Percentiles rank a stretch among this genome's conserved stretches.
Conservation (phyloP, 169 alveolate genomes). For the Plasmodium sp. region DNA sequence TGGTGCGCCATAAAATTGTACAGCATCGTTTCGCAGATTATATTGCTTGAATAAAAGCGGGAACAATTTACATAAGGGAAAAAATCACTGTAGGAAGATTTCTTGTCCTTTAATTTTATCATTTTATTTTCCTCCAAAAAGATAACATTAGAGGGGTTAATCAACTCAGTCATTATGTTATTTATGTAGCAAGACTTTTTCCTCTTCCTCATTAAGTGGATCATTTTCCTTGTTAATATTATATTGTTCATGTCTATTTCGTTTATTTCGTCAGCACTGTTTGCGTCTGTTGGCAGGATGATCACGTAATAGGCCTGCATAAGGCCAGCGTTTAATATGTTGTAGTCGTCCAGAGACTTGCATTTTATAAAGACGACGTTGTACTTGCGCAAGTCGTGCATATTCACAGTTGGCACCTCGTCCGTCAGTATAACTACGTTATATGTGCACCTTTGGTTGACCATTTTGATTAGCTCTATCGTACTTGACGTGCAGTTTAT, state of each 20-base stretch:
- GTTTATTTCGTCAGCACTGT: slow-evolving; percentile 33
- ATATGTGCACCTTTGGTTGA: slow-evolving; percentile 28
- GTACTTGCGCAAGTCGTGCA: slow-evolving; percentile 17
- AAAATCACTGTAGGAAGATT: slow-evolving; percentile 69
- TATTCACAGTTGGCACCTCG: slow-evolving; percentile 47
- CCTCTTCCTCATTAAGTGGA: slow-evolving; percentile 26
- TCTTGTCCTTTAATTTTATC: slow-evolving; percentile 63
- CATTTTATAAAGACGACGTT: slow-evolving; percentile 64
- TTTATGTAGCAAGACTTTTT: slow-evolving; percentile 39
- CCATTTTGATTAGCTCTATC: slow-evolving; percentile 29
- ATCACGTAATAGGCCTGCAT: slow-evolving; percentile 39
- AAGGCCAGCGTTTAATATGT: slow-evolving; percentile 57
- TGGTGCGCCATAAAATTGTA: slow-evolving; percentile 65
- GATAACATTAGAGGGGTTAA: slow-evolving; percentile 60
- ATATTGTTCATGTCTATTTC: slow-evolving; percentile 70
- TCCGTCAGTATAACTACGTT: slow-evolving; percentile 49
- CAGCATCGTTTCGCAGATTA: slow-evolving; percentile 67
- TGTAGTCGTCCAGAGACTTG: slow-evolving; percentile 56
- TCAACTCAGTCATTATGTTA: slow-evolving; percentile 68
- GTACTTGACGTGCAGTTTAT: slow-evolving; percentile 40
- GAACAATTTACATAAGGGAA: slow-evolving; percentile 66
- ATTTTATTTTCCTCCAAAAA: slow-evolving; percentile 72
- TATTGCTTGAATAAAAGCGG: slow-evolving; percentile 51
- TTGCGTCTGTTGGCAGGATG: slow-evolving; percentile 42
- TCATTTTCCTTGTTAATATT: slow-evolving; percentile 58